Percentiles rank a stretch among this genome's conserved stretches.
Conservation (phyloP, 2,329 filamentous ascomycete species). For the Fulvia fulva region DNA sequence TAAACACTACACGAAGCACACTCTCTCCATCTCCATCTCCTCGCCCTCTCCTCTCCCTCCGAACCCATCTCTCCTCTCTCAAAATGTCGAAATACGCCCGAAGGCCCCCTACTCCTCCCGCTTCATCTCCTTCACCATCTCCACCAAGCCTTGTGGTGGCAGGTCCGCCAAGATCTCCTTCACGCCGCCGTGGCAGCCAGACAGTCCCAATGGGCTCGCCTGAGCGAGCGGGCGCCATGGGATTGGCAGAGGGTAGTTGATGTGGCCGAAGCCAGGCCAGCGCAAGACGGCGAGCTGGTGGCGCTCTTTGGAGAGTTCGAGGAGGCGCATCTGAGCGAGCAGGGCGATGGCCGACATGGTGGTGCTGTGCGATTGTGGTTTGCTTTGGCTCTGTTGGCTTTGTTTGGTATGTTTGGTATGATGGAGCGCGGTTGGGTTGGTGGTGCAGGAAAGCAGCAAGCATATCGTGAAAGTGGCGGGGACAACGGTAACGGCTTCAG, state of each 20-base stretch:
- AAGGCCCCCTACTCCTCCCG: constrained; percentile 43
- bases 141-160: constrained; percentile 27
- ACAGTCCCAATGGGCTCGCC: background rate
- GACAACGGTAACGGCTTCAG: too few species aligned
- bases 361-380: background rate
- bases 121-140: constrained; percentile 38
- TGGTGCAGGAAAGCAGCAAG: background rate
- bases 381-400: too few species aligned
- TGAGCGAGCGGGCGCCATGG: background rate
- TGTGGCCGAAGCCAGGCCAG: background rate
- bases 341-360: background rate
- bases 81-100: background rate
- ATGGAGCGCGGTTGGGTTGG: background rate
- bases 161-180: background rate
- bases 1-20: background rate
- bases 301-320: background rate
- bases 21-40: background rate
- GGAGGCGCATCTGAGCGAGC: background rate
- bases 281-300: background rate
- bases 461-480: background rate
- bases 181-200: background rate
- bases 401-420: background rate
- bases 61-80: background rate
- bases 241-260: background rate
- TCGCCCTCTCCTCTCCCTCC: background rate